Evolutionary conservation across 2,329 filamentous ascomycete species (phyloP).

Genomic region (Nigrospora sphaerica): DNA sequence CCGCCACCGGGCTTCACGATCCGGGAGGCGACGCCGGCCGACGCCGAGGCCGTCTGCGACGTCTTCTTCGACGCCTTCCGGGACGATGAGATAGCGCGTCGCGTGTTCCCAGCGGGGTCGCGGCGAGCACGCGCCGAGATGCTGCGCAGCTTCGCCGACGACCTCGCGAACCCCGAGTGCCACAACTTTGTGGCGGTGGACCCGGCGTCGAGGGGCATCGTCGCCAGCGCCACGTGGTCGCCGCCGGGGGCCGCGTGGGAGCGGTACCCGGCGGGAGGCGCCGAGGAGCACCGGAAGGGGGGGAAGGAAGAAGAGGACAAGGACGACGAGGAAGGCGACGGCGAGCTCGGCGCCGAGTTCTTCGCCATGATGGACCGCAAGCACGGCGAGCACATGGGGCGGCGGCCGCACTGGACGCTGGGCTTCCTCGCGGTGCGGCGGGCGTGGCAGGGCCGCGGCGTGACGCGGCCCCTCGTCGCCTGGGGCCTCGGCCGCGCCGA

Average conservation of each 20-base stretch:
- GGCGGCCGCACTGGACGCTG: conserved; percentile 39
- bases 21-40: conserved; percentile 8
- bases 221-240: background rate
- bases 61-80: conserved; percentile 12
- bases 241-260: background rate
- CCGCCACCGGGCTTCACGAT: conserved; percentile 3
- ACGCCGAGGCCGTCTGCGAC: conserved; percentile 9
- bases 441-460: conserved; percentile 37
- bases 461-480: conserved; percentile 32
- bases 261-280: background rate
- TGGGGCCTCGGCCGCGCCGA: conserved; percentile 43
- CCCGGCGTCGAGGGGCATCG: background rate
- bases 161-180: conserved; percentile 5
- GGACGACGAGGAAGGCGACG: background rate
- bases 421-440: conserved; percentile 37
- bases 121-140: conserved; percentile 5
- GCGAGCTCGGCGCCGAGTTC: conserved; percentile 18
- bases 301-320: background rate
- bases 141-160: background rate
- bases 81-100: conserved; percentile 6
- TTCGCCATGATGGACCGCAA: conserved; percentile 28
- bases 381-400: conserved; percentile 29
- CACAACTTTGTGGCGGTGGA: background rate
- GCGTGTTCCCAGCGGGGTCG: conserved; percentile 4
- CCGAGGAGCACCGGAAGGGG: background rate